These are phyloP conservation scores for Pelargonium cotyledonis DNA, from an alignment of 441 rosid species.

Conservation along the genomic window DNA sequence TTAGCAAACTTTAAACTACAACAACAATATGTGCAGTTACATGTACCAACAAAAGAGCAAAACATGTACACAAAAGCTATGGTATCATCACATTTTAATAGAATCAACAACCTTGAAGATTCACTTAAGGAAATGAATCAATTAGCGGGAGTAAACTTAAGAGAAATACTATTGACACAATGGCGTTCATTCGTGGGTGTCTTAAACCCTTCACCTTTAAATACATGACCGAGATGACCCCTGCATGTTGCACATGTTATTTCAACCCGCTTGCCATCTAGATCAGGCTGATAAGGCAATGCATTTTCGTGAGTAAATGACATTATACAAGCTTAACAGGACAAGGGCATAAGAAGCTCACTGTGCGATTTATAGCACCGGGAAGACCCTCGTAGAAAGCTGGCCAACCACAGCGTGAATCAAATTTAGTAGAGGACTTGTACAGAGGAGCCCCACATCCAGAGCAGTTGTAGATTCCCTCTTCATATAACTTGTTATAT, in stretches of 20 bases:
- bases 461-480: slow-evolving; percentile 67
- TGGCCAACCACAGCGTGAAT: slow-evolving; percentile 95
- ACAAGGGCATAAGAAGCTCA: slow-evolving; percentile 27
- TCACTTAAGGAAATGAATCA: not conserved
- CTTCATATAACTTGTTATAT: slow-evolving; percentile 57
- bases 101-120: too few species aligned
- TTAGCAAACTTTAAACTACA: too few species aligned
- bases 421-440: slow-evolving; percentile 66
- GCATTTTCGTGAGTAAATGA: slow-evolving; percentile 5
- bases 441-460: slow-evolving; percentile 88
- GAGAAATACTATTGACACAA: slow-evolving; percentile 25
- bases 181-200: slow-evolving; percentile 72
- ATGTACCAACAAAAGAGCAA: too few species aligned
- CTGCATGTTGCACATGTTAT: slow-evolving; percentile 93
- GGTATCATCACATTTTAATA: too few species aligned
- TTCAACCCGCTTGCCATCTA: slow-evolving; percentile 76
- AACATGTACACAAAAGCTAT: too few species aligned
- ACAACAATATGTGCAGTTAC: too few species aligned
- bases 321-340: not conserved
- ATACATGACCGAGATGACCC: slow-evolving; percentile 90
- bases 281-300: slow-evolving; percentile 50
- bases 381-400: slow-evolving; percentile 90
- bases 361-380: slow-evolving; percentile 62
- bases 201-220: slow-evolving; percentile 82
- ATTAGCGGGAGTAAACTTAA: slow-evolving; percentile 12